These are phyloP conservation scores for Sclerotinia nivalis DNA, from an alignment of 2,329 filamentous ascomycete genomes.

Conservation along the genomic window DNA sequence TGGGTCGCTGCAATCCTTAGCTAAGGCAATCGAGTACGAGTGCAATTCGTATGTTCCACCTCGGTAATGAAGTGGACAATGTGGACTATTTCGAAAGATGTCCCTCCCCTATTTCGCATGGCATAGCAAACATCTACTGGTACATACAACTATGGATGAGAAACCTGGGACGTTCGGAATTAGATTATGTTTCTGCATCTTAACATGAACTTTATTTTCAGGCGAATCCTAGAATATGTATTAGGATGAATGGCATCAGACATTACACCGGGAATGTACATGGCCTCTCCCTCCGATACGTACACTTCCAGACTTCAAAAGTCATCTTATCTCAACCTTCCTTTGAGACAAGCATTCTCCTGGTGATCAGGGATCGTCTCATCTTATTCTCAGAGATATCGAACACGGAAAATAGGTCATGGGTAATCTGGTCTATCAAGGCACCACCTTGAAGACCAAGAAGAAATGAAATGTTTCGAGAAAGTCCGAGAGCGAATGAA, in stretches of 20 bases:
- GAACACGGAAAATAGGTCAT: no score
- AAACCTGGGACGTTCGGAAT: not conserved
- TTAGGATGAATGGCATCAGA: not conserved
- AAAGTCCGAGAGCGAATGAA: conserved; percentile 2
- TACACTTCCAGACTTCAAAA: not conserved
- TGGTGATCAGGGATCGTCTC: not conserved
- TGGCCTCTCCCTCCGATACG: no score
- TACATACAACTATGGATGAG: not conserved
- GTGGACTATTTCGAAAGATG: not conserved
- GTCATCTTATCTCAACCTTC: not conserved
- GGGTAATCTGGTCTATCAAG: not conserved
- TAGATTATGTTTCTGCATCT: not conserved
- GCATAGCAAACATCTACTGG: not conserved
- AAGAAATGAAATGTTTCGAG: not conserved
- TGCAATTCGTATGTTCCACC: not conserved
- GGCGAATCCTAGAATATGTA: not conserved
- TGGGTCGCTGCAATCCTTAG: conserved; percentile 9
- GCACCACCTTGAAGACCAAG: not conserved
- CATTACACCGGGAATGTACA: not conserved
- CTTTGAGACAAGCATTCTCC: not conserved
- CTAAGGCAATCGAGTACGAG: conserved; percentile 7
- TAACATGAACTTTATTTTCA: not conserved
- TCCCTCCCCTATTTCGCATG: not conserved
- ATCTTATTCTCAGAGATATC: not conserved
- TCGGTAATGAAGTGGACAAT: not conserved